A percentile compares a stretch with the other conserved stretches of the same genome.
phyloP scores from a whole-genome alignment of 2,329 filamentous ascomycete species.

The Pseudogymnoascus sp. region DNA sequence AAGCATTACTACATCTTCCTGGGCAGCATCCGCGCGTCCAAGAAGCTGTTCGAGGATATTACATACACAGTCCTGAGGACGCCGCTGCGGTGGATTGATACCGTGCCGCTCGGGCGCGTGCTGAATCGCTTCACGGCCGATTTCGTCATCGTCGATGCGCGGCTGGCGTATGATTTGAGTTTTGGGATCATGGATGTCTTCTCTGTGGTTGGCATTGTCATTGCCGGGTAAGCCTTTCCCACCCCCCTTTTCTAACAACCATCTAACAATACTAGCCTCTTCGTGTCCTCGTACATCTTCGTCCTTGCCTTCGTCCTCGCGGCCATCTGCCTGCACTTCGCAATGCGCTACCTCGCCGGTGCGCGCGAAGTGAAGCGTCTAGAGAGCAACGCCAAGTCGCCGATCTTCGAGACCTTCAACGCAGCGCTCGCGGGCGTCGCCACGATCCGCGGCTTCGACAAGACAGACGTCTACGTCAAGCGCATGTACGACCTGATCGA shows the following conservation, averaged over 20 bases:
- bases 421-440: constrained; percentile 62
- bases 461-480: constrained; percentile 55
- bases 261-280: constrained; percentile 30
- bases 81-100: constrained; percentile 73
- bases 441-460: constrained; percentile 69
- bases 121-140: constrained; percentile 73
- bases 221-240: constrained; percentile 41
- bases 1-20: constrained; percentile 56
- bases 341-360: constrained; percentile 55
- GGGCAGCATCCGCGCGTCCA: constrained; percentile 62
- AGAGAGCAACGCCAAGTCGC: constrained; percentile 68
- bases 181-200: constrained; percentile 53
- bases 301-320: constrained; percentile 52
- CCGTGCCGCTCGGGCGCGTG: constrained; percentile 66
- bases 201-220: constrained; percentile 55
- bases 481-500: constrained; percentile 65
- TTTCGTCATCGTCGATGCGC: constrained; percentile 64
- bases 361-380: constrained; percentile 69
- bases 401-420: constrained; percentile 73
- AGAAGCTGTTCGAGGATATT: constrained; percentile 57
- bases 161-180: constrained; percentile 54
- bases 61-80: constrained; percentile 60
- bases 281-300: constrained; percentile 61
- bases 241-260: neutral
- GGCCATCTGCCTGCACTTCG: constrained; percentile 47